Evolutionary conservation across 139 green algal genomes (phyloP).

Genomic region (Parachlorella kessleri): DNA sequence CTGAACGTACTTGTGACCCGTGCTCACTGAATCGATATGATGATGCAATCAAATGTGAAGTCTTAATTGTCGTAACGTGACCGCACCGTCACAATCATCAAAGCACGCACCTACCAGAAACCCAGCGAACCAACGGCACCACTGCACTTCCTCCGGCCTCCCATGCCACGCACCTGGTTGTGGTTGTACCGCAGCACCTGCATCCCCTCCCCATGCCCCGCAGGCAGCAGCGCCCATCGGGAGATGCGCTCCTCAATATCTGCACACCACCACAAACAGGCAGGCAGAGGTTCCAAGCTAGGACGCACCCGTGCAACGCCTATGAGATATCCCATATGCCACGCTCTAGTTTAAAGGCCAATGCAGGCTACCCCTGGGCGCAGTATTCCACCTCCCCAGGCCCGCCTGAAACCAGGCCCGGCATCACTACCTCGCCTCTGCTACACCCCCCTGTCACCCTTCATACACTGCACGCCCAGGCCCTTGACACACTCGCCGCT

Average conservation of each 20-base stretch:
- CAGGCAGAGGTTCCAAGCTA: too few relatives aligned
- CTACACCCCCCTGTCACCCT: background rate
- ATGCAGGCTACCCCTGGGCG: too few relatives aligned
- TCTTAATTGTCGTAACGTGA: background rate
- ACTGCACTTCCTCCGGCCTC: conserved; percentile 2
- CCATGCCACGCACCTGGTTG: background rate
- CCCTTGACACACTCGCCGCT: background rate
- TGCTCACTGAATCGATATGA: too few relatives aligned
- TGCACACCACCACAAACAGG: too few relatives aligned
- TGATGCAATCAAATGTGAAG: background rate
- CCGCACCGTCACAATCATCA: background rate
- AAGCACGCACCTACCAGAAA: background rate
- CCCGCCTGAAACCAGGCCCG: background rate
- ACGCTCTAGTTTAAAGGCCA: too few relatives aligned
- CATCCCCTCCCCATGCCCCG: conserved; percentile 51
- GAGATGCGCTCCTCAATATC: conserved; percentile 53
- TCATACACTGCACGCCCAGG: background rate
- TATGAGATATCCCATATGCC: too few relatives aligned
- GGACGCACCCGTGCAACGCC: too few relatives aligned
- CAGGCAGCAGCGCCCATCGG: conserved; percentile 47
- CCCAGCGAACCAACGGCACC: background rate
- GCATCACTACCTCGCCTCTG: background rate
- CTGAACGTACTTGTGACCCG: too few relatives aligned
- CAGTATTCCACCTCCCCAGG: too few relatives aligned
- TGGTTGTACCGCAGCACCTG: conserved; percentile 37